Base-by-base conservation (phyloP, 2,329 filamentous ascomycete genomes). In the Camillea tinctor region DNA sequence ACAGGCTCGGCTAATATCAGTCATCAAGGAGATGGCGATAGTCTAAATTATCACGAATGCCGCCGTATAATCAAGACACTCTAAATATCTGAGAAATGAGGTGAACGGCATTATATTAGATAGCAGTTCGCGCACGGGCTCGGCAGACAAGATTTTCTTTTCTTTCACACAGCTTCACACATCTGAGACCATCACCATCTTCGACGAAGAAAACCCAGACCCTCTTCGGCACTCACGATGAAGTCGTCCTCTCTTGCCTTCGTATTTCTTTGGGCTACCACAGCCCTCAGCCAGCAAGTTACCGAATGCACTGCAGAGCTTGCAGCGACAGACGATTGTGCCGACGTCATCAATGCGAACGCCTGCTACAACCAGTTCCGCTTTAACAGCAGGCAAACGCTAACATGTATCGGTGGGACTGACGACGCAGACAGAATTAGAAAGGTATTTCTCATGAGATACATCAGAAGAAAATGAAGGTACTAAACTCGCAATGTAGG, bases 361-460 rank as follows among this genome's bases (percentile, higher is more conserved):
- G 75, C 75, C 23, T 77, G 75, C 68, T 77, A 77, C 65, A 77
- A 77, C 65, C 68, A 76, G 63, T 76, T 72, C 65, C 65, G 74
- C 4, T 77, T 74, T 64, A 68, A 59, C 4, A 64, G 65, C 56
- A 58, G 72, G 8, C 73, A 72, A 55, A 77, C 75, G 1, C 65
- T 77, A 13, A 62, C 66, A 0, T 77, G 75, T 56, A 76, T 77
- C 40, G 74, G 73, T 6, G 75, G 74, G 1, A 71, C 60, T 2
- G 64, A 73, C 54, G 68, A 75, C 24, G 61, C 72, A 0, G 73
- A 75, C 15, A 68, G 69, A 52, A 66, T 68, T 9, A 61, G 66
- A 52, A 76, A 76, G 73, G 75, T 64, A 68, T 60, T 64, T 20
- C 15, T 9, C 8, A 20, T 9, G 7, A 21, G 15, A 53, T 15